These are phyloP conservation scores for Xylaria palmicola DNA, from an alignment of 495 filamentous ascomycete species.

Conservation along the genomic window DNA sequence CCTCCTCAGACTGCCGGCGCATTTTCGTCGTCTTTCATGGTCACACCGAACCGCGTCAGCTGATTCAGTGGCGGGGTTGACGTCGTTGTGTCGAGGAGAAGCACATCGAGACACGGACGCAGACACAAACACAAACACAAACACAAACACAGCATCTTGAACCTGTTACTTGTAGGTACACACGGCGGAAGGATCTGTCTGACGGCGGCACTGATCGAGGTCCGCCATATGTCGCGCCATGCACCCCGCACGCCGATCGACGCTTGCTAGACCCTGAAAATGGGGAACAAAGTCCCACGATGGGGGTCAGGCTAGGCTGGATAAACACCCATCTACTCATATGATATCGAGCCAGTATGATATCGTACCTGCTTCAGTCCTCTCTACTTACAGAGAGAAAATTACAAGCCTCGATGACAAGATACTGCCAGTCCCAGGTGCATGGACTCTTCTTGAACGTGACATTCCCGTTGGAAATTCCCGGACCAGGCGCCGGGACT, in stretches of 20 bases:
- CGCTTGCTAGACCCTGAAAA: slow-evolving; percentile 10
- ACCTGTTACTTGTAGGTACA: background rate
- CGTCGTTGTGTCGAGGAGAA: too few relatives aligned
- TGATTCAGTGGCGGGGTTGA: too few relatives aligned
- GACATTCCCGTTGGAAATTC: too few relatives aligned
- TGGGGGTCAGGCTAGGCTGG: background rate
- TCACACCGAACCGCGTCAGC: too few relatives aligned
- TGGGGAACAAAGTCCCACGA: background rate
- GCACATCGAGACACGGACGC: too few relatives aligned
- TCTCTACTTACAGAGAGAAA: too few relatives aligned
- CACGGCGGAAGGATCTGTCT: background rate
- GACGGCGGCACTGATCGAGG: background rate
- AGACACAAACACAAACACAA: background rate
- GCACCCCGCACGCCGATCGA: slow-evolving; percentile 13
- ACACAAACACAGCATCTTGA: background rate
- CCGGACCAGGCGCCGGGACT: too few relatives aligned
- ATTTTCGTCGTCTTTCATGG: background rate
- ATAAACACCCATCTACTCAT: background rate
- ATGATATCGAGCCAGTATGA: too few relatives aligned
- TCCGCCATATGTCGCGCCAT: background rate
- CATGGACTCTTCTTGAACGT: background rate
- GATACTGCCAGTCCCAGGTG: background rate
- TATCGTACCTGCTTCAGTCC: too few relatives aligned
- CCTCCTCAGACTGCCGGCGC: background rate
- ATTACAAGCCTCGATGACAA: too few relatives aligned